phyloP scores from a whole-genome alignment of 2,329 filamentous ascomycete species.

The Neocatenulostroma microsporum region DNA sequence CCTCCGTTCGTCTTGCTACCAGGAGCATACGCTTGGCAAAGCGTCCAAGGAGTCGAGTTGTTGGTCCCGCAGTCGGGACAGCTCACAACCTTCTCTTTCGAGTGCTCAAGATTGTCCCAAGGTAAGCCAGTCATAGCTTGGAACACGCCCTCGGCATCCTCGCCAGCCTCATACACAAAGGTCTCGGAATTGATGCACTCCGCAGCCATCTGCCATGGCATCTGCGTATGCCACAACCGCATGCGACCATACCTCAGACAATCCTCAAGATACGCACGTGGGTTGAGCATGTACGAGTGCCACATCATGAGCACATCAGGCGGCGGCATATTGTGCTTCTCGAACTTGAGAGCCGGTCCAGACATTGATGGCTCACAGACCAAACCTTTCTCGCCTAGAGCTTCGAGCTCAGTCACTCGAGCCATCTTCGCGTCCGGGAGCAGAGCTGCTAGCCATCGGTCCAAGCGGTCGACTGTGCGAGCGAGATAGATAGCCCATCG shows the following conservation, averaged over 20 bases:
- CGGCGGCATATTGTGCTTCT: slow-evolving; percentile 20
- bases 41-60: slow-evolving; percentile 54
- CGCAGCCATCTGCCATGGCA: slow-evolving; percentile 59
- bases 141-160: slow-evolving; percentile 43
- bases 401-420: slow-evolving; percentile 7
- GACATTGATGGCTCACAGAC: slow-evolving; percentile 10
- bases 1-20: slow-evolving; percentile 42
- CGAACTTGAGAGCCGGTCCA: slow-evolving; percentile 4
- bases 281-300: slow-evolving; percentile 74
- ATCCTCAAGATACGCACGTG: slow-evolving; percentile 66
- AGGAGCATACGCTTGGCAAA: slow-evolving; percentile 29
- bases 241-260: slow-evolving; percentile 53
- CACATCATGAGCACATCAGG: slow-evolving; percentile 69
- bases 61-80: slow-evolving; percentile 49
- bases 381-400: slow-evolving; percentile 9
- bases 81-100: slow-evolving; percentile 38
- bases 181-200: slow-evolving; percentile 49
- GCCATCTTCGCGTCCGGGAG: slow-evolving; percentile 19
- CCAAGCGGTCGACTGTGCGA: slow-evolving; percentile 60
- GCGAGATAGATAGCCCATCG: slow-evolving; percentile 64
- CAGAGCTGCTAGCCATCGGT: slow-evolving; percentile 52
- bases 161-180: slow-evolving; percentile 50
- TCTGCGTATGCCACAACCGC: slow-evolving; percentile 52
- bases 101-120: slow-evolving; percentile 56
- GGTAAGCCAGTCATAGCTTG: slow-evolving; percentile 38